Conservation (phyloP, 768 basidiomycete species). For the Mycena rebaudengoi region DNA sequence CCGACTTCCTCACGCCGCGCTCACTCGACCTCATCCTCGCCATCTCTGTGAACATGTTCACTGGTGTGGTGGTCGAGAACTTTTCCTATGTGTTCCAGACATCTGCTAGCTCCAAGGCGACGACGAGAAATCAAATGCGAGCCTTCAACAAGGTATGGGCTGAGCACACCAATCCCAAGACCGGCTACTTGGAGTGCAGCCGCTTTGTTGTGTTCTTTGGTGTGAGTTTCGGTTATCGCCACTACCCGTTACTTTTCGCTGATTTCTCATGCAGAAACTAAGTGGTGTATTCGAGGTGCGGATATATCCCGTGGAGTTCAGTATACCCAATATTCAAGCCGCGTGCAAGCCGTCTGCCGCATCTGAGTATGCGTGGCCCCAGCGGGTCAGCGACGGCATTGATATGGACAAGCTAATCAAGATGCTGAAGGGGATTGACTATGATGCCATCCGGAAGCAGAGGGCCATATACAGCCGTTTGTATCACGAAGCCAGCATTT, state of each 20-base stretch:
- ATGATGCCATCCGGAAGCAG: constrained; percentile 65
- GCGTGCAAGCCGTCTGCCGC: constrained; percentile 51
- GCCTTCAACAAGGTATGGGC: constrained; percentile 96
- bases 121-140: constrained; percentile 92
- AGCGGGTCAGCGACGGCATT: constrained; percentile 57
- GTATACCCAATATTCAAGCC: constrained; percentile 65
- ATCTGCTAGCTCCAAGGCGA: constrained; percentile 79
- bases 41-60: no score
- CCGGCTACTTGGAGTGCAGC: constrained; percentile 76
- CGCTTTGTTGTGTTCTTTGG: constrained; percentile 83
- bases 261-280: constrained; percentile 64
- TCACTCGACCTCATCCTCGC: no score
- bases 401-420: constrained; percentile 70
- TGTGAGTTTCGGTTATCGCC: constrained; percentile 57
- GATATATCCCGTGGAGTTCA: constrained; percentile 80
- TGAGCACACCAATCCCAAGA: constrained; percentile 79
- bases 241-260: not conserved
- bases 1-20: no score
- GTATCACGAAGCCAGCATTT: constrained; percentile 86
- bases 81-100: constrained; percentile 96
- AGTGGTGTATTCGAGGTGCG: constrained; percentile 89
- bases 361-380: constrained; percentile 41
- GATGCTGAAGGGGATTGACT: constrained; percentile 73
- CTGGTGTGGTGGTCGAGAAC: constrained; percentile 94
- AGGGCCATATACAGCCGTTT: constrained; percentile 77